Base-by-base conservation (phyloP, 306 rosid genomes). In the Erythrophleum fordii region DNA sequence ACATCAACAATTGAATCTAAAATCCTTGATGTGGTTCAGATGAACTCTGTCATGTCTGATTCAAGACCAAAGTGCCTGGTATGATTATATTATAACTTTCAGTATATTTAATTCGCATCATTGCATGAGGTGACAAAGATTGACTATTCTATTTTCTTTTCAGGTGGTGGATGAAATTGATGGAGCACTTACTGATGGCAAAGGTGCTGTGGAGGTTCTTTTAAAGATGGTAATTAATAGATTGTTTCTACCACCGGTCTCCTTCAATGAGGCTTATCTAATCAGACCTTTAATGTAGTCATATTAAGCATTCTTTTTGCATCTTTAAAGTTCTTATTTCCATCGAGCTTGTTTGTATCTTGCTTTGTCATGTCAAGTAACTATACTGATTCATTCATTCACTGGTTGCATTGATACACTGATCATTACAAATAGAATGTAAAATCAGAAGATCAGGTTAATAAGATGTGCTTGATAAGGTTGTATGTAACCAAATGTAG, bases 91-190 rank as follows among this genome's bases (percentile, higher is more conserved):
- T 18, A 17, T 80, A 26, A 25, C 41, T 69, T 58, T 29, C 48
- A 35, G 23, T n/a, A 49, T 52, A 18, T 83, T 62, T 51, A 71
- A 23, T 48, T 49, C 42, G 65, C 44, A 77, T 69, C 29, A 10
- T 53, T 62, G 17, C 49, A 18, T 70, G 42, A 13, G 56, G 22
- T 64, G 53, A 81, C 29, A 67, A 77, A 55, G 70, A 12, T 71
- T 48, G 29, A 69, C 77, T 29, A 10, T 72, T 52, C 41, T 41
- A 73, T 42, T 69, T 82, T 66, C 74, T 66, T 68, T 75, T 45
- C 81, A 95, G 98, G 94, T 95, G 83, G 85, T 95, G 84, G 98
- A 95, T 82, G 97, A 95, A 90, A 95, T 95, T 84, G 98, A 95
- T 83, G 98, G 98, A 74, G 90, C 97, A 28, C 98, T 95, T 68